Evolutionary conservation across 345 rosid species (phyloP), one percentile per base, ranked within the genome.

Genomic region (Rhodamnia argentea): DNA sequence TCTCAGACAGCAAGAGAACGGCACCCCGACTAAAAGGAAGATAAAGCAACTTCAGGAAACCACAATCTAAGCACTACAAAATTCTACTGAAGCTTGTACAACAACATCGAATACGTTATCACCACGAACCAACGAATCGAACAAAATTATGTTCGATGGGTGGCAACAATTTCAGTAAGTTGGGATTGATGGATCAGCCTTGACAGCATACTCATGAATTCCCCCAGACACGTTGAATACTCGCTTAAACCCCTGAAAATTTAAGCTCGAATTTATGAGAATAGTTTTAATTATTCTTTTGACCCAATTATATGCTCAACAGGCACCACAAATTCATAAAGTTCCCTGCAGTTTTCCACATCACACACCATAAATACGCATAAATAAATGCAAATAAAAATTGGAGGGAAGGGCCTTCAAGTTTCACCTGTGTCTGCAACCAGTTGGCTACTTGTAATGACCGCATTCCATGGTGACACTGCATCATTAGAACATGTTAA

Each of bases 391-490:
- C 64, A 87, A 84, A 86, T 83, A 13, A 10, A 58, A 50, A 44
- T 62, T 22, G 26, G n/a, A 32, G 44, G 62, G 13, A 53, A 29
- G 0, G 53, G 27, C 42, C 40, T 22, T 23, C 7, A 75, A 54
- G 23, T 14, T 84, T 89, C 91, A 93, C 99, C 96, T 94, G 98
- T 52, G 94, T 86, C 92, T 95, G 96, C 89, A 96, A 90, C 96
- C 97, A 96, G 88, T 93, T 94, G 15, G 98, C 96, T 40, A 95
- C 96, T 84, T 96, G 96, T 83, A 95, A 58, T 14, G 99, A 96
- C 89, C 98, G 93, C 90, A 94, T 89, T 82, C 99, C 97, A 88
- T 87, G 98, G 90, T 96, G 98, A 59, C 99, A 96, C 99, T 96
- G 96, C 85, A 91, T 51, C 85, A 14, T 83, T 40, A 56, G 50